These are phyloP conservation scores for Rhizomucor pusillus DNA, from an alignment of 371 early-diverging fungal species.

Conservation along the genomic window DNA sequence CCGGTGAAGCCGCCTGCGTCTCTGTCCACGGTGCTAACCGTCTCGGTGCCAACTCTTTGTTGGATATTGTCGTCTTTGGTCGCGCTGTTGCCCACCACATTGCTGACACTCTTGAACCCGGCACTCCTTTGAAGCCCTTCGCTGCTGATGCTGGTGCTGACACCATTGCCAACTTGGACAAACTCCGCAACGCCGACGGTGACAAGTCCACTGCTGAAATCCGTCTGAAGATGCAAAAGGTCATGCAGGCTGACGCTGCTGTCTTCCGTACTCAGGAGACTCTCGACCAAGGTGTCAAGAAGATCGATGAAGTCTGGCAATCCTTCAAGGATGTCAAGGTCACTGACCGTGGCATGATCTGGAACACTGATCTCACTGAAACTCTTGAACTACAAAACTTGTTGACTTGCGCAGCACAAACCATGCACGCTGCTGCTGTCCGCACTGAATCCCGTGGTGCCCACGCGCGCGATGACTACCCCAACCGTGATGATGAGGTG, in stretches of 20 bases:
- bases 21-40: constrained; percentile 98
- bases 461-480: constrained; percentile 84
- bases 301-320: constrained; percentile 84
- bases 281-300: constrained; percentile 64
- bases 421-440: constrained; percentile 93
- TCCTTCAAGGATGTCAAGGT: constrained; percentile 84
- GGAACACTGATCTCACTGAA: constrained; percentile 97
- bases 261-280: constrained; percentile 94
- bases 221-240: constrained; percentile 94
- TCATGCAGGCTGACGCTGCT: constrained; percentile 97
- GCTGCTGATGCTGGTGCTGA: constrained; percentile 82
- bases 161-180: constrained; percentile 92
- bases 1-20: constrained; percentile 92
- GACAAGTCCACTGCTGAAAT: constrained; percentile 81
- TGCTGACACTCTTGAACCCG: constrained; percentile 83
- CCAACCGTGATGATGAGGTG: constrained; percentile 69
- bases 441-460: constrained; percentile 98
- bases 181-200: constrained; percentile 84
- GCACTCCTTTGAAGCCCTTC: constrained; percentile 81
- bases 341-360: constrained; percentile 93
- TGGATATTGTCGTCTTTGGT: constrained; percentile 97
- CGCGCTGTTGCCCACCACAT: constrained; percentile 96
- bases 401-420: constrained; percentile 94
- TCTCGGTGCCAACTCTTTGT: constrained; percentile 96
- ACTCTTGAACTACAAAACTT: constrained; percentile 96